Evolutionary conservation across 2,329 filamentous ascomycete genomes (phyloP).

Genomic region (Exophiala alcalophila): DNA sequence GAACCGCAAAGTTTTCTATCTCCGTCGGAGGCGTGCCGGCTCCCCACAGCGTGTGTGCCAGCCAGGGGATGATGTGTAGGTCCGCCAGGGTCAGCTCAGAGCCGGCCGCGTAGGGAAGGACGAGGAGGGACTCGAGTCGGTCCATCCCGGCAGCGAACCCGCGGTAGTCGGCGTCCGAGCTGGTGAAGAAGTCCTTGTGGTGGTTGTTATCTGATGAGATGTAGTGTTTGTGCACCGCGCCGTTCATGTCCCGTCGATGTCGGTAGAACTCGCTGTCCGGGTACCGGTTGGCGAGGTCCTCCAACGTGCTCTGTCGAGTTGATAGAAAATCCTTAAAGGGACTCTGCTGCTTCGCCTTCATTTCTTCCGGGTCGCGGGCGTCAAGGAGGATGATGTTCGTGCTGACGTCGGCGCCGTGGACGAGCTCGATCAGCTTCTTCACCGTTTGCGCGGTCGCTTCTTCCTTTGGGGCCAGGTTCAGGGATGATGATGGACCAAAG

Average conservation of each 20-base stretch:
- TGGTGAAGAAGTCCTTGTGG: conserved; percentile 20
- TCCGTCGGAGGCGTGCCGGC: conserved; percentile 14
- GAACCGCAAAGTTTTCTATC: conserved; percentile 13
- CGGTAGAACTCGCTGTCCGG: conserved; percentile 24
- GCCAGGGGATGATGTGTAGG: conserved; percentile 24
- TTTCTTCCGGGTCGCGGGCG: conserved; percentile 22
- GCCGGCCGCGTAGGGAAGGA: conserved; percentile 20
- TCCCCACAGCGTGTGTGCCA: conserved; percentile 21
- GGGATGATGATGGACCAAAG: conserved; percentile 1
- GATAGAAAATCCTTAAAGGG: conserved; percentile 12
- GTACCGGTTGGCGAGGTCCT: conserved; percentile 8
- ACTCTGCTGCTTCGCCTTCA: conserved; percentile 13
- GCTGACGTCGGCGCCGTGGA: conserved; percentile 16
- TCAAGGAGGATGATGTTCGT: conserved; percentile 27
- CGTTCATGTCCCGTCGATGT: conserved; percentile 13
- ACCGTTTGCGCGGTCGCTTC: conserved; percentile 5
- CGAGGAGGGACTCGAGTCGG: conserved; percentile 14
- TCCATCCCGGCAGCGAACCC: conserved; percentile 12
- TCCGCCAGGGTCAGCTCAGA: conserved; percentile 20
- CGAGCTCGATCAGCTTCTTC: conserved; percentile 17
- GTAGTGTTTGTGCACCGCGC: conserved; percentile 15
- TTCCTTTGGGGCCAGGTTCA: conserved; percentile 13
- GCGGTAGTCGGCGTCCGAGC: conserved; percentile 10
- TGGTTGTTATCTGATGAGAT: background rate
- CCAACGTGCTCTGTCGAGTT: conserved; percentile 16